Conservation (phyloP, 345 rosid species). For the Noccaea bulbosa region DNA sequence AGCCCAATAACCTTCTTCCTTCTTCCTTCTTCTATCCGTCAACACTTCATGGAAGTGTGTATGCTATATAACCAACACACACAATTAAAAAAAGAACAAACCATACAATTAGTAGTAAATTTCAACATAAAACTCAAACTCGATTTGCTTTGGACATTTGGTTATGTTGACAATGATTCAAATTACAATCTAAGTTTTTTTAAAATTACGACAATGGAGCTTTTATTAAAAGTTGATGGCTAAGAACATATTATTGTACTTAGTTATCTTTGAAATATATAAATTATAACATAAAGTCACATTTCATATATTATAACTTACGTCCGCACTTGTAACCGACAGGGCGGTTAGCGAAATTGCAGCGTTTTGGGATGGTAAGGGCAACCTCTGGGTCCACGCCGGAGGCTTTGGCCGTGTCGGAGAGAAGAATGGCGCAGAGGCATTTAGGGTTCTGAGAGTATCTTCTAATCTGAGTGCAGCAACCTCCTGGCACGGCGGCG, state of each 20-base stretch:
- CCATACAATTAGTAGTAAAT: not conserved
- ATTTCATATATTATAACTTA: not conserved
- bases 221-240: too few species aligned
- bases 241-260: too few species aligned
- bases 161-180: too few species aligned
- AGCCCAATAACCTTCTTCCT: not conserved
- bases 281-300: not conserved
- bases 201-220: too few species aligned
- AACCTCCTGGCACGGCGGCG: constrained; percentile 63
- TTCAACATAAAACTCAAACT: not conserved
- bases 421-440: constrained; percentile 80
- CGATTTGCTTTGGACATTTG: too few species aligned
- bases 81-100: not conserved
- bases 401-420: constrained; percentile 69
- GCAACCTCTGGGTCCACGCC: constrained; percentile 74
- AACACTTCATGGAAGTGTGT: constrained; percentile 40
- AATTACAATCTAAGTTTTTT: too few species aligned
- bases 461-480: constrained; percentile 69
- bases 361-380: constrained; percentile 85
- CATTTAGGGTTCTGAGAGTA: constrained; percentile 73
- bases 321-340: constrained; percentile 91
- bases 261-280: not conserved
- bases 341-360: constrained; percentile 81
- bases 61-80: constrained; percentile 14
- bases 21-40: not conserved